Conservation (phyloP, 768 basidiomycete species). For the Tulasnella sp. region DNA sequence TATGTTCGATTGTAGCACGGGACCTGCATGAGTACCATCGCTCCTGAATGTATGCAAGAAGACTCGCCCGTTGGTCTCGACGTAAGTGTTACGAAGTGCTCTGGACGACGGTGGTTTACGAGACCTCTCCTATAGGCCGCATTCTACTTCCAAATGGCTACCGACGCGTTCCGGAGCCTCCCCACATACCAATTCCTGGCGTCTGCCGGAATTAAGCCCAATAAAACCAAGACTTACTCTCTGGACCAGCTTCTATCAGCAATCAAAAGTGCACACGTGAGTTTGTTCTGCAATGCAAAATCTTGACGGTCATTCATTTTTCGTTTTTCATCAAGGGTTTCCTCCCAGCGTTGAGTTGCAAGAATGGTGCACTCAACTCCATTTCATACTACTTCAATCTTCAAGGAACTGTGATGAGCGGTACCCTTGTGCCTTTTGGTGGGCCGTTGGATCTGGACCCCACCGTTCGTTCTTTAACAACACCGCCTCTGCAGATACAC, state of each 20-base stretch:
- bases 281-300: neutral
- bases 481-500: neutral
- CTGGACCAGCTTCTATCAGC: neutral
- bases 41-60: neutral
- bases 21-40: constrained; percentile 17
- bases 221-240: constrained; percentile 2
- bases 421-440: constrained; percentile 35
- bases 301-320: neutral
- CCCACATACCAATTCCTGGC: neutral
- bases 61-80: neutral
- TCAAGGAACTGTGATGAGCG: constrained; percentile 57
- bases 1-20: neutral
- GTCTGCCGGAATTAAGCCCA: neutral
- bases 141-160: neutral
- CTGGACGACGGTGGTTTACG: too few relatives aligned
- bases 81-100: neutral
- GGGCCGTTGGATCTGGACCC: neutral
- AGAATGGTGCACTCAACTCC: constrained; percentile 39
- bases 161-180: neutral
- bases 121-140: neutral
- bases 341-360: constrained; percentile 51
- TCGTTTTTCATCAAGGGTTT: constrained; percentile 40
- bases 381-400: constrained; percentile 57
- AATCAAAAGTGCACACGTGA: neutral
- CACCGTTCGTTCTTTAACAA: neutral